phyloP scores from a whole-genome alignment of 352 stramenopile genomes.

The Globisporangium paroecandrum region DNA sequence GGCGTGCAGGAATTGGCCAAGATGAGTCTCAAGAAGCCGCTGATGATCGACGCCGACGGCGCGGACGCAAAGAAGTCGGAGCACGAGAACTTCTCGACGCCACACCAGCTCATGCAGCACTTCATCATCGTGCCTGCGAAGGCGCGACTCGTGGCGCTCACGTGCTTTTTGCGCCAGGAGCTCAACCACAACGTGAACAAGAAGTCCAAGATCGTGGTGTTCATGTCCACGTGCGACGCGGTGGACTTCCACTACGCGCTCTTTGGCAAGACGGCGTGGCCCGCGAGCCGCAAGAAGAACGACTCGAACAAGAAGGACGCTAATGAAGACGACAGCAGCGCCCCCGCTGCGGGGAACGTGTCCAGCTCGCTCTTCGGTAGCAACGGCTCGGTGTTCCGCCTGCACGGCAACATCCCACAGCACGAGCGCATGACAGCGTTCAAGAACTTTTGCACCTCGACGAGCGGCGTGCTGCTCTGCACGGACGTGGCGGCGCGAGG shows the following conservation, averaged over 20 bases:
- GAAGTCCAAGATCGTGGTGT: slow-evolving; percentile 91
- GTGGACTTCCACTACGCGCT: slow-evolving; percentile 96
- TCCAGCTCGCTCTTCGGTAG: slow-evolving; percentile 60
- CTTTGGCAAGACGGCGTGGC: slow-evolving; percentile 85
- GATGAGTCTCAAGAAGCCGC: slow-evolving; percentile 76
- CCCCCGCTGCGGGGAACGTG: slow-evolving; percentile 19
- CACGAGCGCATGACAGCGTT: slow-evolving; percentile 96
- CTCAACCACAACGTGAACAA: slow-evolving; percentile 34
- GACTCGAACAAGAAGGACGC: slow-evolving; percentile 13
- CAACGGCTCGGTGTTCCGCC: slow-evolving; percentile 59
- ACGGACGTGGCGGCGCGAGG: slow-evolving; percentile 98
- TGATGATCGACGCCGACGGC: slow-evolving; percentile 75
- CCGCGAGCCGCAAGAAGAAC: slow-evolving; percentile 25
- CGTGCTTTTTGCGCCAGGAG: slow-evolving; percentile 89
- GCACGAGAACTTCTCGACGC: slow-evolving; percentile 82
- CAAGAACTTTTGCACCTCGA: slow-evolving; percentile 89
- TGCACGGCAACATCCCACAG: slow-evolving; percentile 97
- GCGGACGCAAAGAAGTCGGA: slow-evolving; percentile 18
- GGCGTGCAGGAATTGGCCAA: slow-evolving; percentile 78
- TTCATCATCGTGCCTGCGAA: slow-evolving; percentile 96
- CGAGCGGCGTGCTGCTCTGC: slow-evolving; percentile 93
- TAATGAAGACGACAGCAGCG: slow-evolving; percentile 91
- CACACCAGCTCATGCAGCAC: slow-evolving; percentile 93
- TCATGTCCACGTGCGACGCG: slow-evolving; percentile 96
- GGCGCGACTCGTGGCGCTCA: slow-evolving; percentile 89